phyloP scores from a whole-genome alignment of 352 stramenopile species.

The Stephanocyclus meneghinianus region DNA sequence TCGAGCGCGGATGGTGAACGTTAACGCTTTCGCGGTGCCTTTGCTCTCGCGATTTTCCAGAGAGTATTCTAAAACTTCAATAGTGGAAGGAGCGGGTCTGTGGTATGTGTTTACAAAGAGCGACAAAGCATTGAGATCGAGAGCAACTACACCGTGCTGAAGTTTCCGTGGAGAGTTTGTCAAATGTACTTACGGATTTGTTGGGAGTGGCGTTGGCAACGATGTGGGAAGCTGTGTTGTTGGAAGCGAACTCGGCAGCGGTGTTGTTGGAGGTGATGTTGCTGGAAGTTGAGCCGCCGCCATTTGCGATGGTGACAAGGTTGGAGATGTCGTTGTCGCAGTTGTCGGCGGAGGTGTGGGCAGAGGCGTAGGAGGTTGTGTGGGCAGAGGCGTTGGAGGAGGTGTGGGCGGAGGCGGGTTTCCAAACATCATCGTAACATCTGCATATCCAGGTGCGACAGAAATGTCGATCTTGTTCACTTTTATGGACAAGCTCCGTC shows the following conservation, averaged over 20 bases:
- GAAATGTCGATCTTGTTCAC: constrained; percentile 35
- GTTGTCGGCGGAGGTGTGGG: background rate
- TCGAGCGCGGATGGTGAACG: constrained; percentile 10
- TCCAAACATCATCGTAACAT: constrained; percentile 15
- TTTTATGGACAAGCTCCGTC: constrained; percentile 18
- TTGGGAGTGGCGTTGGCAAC: background rate
- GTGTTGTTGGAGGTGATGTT: background rate
- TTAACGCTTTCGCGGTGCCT: constrained; percentile 10
- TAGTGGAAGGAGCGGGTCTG: background rate
- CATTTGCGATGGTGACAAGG: background rate
- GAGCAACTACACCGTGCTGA: background rate
- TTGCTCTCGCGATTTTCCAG: background rate
- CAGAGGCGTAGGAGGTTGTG: background rate
- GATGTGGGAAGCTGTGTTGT: background rate
- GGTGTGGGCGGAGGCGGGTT: background rate
- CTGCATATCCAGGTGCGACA: constrained; percentile 36
- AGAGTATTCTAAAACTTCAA: constrained; percentile 1
- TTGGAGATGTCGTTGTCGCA: background rate
- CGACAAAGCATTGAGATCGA: background rate
- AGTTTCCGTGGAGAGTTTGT: background rate
- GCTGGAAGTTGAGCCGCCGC: background rate
- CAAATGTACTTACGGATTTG: background rate
- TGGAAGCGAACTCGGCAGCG: background rate
- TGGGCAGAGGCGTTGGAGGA: background rate
- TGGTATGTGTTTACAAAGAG: background rate